Evolutionary conservation across 2,329 filamentous ascomycete genomes (phyloP).

Genomic region (Cladosporium austrohemisphaericum): DNA sequence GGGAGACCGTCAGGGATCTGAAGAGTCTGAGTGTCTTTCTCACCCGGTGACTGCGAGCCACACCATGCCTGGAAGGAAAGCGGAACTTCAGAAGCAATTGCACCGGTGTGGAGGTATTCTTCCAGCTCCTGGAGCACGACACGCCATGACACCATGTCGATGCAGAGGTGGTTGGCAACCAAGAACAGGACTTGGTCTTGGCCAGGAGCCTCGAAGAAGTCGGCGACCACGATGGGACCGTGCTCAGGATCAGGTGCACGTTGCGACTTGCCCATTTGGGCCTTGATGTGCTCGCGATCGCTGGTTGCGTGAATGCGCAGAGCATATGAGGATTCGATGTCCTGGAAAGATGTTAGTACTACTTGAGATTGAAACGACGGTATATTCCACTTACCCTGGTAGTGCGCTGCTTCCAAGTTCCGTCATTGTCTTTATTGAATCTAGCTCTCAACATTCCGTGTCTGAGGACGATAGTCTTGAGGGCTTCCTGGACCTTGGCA

Average conservation of each 20-base stretch:
- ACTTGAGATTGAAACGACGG: background rate
- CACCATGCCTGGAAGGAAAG: constrained; percentile 14
- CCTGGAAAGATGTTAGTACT: background rate
- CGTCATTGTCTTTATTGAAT: constrained; percentile 5
- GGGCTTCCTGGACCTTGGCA: constrained; percentile 2
- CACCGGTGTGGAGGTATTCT: constrained; percentile 6
- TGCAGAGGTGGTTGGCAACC: constrained; percentile 11
- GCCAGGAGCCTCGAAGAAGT: constrained; percentile 10
- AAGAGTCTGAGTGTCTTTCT: background rate
- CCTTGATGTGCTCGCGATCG: constrained; percentile 9
- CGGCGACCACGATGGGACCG: constrained; percentile 9
- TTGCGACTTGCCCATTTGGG: constrained; percentile 8
- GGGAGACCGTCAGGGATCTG: constrained; percentile 8
- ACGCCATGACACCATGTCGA: constrained; percentile 12
- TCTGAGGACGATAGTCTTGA: constrained; percentile 7
- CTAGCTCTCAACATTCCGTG: constrained; percentile 13
- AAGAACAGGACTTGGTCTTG: constrained; percentile 10
- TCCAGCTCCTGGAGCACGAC: constrained; percentile 11
- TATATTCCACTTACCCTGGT: constrained; percentile 1
- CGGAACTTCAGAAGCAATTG: constrained; percentile 7
- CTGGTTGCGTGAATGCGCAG: constrained; percentile 3
- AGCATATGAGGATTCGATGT: constrained; percentile 8
- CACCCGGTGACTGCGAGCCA: background rate
- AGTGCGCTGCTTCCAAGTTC: constrained; percentile 10
- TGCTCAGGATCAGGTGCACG: constrained; percentile 8